A percentile compares a stretch with the other conserved stretches of the same genome.
Conservation (phyloP, 108 stramenopile genomes). For the Mediolabrus comicus region DNA sequence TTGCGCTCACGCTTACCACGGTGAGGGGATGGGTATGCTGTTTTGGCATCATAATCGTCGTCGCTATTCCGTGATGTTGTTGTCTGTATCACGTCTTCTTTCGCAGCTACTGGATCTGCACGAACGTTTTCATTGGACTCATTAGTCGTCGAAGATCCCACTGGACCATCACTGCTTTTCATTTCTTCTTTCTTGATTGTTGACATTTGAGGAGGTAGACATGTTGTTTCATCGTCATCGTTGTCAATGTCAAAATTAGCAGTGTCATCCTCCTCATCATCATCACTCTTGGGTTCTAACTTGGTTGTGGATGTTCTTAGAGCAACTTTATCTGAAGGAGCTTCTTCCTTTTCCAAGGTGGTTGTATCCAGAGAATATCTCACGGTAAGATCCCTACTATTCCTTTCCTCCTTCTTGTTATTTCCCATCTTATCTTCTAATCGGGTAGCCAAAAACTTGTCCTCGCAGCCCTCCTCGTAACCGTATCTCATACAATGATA, state of each 20-base stretch:
- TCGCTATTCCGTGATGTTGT: neutral
- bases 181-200: too few species aligned
- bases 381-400: neutral
- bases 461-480: constrained; percentile 54
- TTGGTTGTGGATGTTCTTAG: too few species aligned
- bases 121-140: neutral
- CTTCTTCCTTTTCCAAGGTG: too few species aligned
- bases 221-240: too few species aligned
- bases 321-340: neutral
- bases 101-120: neutral
- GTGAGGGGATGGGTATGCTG: constrained; percentile 8
- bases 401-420: neutral
- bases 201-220: too few species aligned
- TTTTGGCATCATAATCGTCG: neutral
- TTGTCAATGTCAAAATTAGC: too few species aligned
- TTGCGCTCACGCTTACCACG: constrained; percentile 4
- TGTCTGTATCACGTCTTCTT: neutral
- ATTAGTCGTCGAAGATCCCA: too few species aligned
- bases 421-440: neutral
- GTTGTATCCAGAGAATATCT: neutral
- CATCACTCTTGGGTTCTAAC: too few species aligned
- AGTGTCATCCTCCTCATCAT: too few species aligned
- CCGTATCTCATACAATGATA: constrained; percentile 64
- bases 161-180: too few species aligned
- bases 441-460: constrained; percentile 16